Conservation (phyloP, 108 stramenopile genomes). For the Cyclotella kingstonii region DNA sequence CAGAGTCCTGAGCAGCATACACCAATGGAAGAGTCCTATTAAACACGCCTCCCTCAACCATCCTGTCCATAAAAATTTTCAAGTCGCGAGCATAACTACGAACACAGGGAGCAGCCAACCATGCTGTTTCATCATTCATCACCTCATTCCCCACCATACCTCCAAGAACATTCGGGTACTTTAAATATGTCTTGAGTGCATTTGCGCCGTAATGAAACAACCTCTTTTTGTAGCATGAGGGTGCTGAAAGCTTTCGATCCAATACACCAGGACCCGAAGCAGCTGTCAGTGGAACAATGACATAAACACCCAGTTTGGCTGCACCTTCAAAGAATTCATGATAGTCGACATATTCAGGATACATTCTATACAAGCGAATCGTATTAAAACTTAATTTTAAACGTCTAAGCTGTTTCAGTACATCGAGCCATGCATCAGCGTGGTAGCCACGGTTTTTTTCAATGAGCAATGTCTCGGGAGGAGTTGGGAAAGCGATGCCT, state of each 20-base stretch:
- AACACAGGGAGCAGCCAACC: slow-evolving; percentile 59
- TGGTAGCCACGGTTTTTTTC: slow-evolving; percentile 23
- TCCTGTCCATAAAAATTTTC: slow-evolving; percentile 32
- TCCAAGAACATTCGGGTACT: slow-evolving; percentile 57
- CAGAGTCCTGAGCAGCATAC: slow-evolving; percentile 59
- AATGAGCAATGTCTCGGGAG: slow-evolving; percentile 13
- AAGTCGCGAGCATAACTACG: slow-evolving; percentile 51
- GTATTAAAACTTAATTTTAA: slow-evolving; percentile 48
- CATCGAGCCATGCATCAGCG: slow-evolving; percentile 46
- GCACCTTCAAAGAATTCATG: slow-evolving; percentile 49
- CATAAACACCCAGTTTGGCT: slow-evolving; percentile 56
- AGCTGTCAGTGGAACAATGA: slow-evolving; percentile 61
- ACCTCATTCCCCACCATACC: slow-evolving; percentile 70
- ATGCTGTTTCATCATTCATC: slow-evolving; percentile 49
- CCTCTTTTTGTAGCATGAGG: slow-evolving; percentile 40
- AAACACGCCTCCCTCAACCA: slow-evolving; percentile 14
- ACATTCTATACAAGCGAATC: slow-evolving; percentile 51
- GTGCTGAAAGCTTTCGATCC: slow-evolving; percentile 41
- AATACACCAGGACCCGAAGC: slow-evolving; percentile 46
- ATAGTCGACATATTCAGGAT: slow-evolving; percentile 25
- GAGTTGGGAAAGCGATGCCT: slow-evolving; percentile 69
- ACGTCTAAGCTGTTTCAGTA: slow-evolving; percentile 53
- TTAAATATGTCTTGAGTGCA: slow-evolving; percentile 22
- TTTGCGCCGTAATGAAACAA: slow-evolving; percentile 49
- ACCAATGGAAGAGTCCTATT: slow-evolving; percentile 44